Percentiles rank a stretch among this genome's conserved stretches.
phyloP scores from a whole-genome alignment of 106 monocot genomes.

The Dendrobium officinale region DNA sequence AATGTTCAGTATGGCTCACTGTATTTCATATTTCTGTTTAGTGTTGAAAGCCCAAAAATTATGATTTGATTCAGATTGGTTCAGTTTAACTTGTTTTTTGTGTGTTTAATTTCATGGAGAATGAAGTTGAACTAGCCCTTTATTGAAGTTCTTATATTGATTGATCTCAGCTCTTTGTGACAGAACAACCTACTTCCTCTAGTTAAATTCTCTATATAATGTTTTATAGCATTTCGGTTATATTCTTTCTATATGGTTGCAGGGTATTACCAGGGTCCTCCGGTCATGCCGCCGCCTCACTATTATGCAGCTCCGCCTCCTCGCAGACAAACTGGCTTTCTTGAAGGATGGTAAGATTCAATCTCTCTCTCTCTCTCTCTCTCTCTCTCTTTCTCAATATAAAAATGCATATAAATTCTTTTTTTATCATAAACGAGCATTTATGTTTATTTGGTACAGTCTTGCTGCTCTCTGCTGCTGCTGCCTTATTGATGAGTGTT shows the following conservation, averaged over 20 bases:
- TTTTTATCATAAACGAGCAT: too few relatives aligned
- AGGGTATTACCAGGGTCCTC: conserved; percentile 74
- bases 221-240: neutral
- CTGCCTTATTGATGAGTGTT: conserved; percentile 63
- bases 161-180: too few relatives aligned
- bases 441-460: conserved; percentile 12
- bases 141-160: too few relatives aligned
- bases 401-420: neutral
- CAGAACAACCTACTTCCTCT: too few relatives aligned
- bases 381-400: neutral
- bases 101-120: too few relatives aligned
- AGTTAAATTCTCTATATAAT: too few relatives aligned
- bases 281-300: conserved; percentile 85
- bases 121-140: too few relatives aligned
- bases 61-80: too few relatives aligned
- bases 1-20: too few relatives aligned
- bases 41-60: too few relatives aligned
- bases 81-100: too few relatives aligned
- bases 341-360: conserved; percentile 68
- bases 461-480: conserved; percentile 66
- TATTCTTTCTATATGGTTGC: neutral
- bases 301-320: conserved; percentile 42
- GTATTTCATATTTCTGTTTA: too few relatives aligned
- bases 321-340: conserved; percentile 34
- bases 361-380: neutral